phyloP scores from a whole-genome alignment of 768 basidiomycete genomes.

The Hericium coralloides region DNA sequence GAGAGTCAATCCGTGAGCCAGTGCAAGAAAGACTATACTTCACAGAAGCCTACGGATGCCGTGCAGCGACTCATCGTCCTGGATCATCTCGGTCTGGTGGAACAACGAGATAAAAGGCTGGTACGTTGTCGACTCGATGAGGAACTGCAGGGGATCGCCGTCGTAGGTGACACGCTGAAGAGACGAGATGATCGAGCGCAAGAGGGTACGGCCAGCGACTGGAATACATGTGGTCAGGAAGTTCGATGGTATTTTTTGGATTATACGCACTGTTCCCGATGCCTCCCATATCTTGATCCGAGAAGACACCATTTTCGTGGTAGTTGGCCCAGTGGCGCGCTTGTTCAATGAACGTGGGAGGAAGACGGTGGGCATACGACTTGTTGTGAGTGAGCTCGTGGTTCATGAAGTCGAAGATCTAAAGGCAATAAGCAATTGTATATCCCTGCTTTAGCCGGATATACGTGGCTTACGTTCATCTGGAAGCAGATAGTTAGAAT shows the following conservation, averaged over 20 bases:
- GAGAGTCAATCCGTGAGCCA: not conserved
- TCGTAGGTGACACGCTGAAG: slow-evolving; percentile 75
- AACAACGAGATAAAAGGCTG: slow-evolving; percentile 89
- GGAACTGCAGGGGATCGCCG: slow-evolving; percentile 70
- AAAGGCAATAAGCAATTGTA: slow-evolving; percentile 2
- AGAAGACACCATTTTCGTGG: slow-evolving; percentile 75
- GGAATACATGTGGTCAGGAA: slow-evolving; percentile 1
- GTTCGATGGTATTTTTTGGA: not conserved
- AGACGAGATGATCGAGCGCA: slow-evolving; percentile 61
- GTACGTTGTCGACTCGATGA: slow-evolving; percentile 75
- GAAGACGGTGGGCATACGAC: slow-evolving; percentile 70
- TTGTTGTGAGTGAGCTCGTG: slow-evolving; percentile 74
- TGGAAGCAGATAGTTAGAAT: slow-evolving; percentile 22
- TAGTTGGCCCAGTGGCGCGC: slow-evolving; percentile 68
- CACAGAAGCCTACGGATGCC: slow-evolving; percentile 51
- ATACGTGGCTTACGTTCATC: slow-evolving; percentile 58
- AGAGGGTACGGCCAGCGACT: slow-evolving; percentile 80
- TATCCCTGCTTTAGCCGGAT: not conserved
- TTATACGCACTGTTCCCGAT: slow-evolving; percentile 65
- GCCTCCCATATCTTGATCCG: slow-evolving; percentile 46
- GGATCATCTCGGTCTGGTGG: slow-evolving; percentile 58
- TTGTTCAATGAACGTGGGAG: slow-evolving; percentile 70
- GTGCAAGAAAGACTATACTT: not conserved
- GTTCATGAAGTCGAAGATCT: slow-evolving; percentile 76
- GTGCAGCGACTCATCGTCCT: slow-evolving; percentile 47